Evolutionary conservation across 1,284 basidiomycete genomes (phyloP).

Genomic region (Tremellales sp.): DNA sequence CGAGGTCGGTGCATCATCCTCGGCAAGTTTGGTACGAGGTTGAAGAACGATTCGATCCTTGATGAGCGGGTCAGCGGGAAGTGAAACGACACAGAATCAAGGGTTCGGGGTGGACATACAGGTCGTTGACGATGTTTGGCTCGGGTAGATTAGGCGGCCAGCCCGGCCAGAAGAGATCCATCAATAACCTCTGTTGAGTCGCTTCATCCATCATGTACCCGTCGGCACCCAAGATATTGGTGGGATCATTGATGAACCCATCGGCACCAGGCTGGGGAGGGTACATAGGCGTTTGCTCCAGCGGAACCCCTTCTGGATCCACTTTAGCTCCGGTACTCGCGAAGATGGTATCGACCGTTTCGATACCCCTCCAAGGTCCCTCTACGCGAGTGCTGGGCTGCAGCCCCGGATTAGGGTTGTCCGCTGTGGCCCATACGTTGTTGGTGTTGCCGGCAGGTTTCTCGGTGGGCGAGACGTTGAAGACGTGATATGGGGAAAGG

Average conservation of each 20-base stretch:
- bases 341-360: constrained; percentile 17
- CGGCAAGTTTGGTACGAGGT: constrained; percentile 39
- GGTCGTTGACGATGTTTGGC: constrained; percentile 44
- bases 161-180: constrained; percentile 48
- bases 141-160: constrained; percentile 47
- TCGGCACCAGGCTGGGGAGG: background rate
- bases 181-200: constrained; percentile 33
- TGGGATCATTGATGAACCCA: background rate
- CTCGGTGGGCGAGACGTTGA: constrained; percentile 38
- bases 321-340: constrained; percentile 2
- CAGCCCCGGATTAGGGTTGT: constrained; percentile 4
- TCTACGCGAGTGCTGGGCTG: constrained; percentile 9
- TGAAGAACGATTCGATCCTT: constrained; percentile 46
- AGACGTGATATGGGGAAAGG: constrained; percentile 35
- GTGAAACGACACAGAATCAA: background rate
- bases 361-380: constrained; percentile 24
- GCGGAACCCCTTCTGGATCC: background rate
- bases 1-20: constrained; percentile 44
- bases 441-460: constrained; percentile 3
- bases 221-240: background rate
- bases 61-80: background rate
- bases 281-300: background rate
- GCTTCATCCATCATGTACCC: constrained; percentile 17
- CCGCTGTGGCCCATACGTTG: constrained; percentile 6
- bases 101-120: constrained; percentile 25